Base-by-base conservation (phyloP, 441 rosid species). In the Capsella rubella region DNA sequence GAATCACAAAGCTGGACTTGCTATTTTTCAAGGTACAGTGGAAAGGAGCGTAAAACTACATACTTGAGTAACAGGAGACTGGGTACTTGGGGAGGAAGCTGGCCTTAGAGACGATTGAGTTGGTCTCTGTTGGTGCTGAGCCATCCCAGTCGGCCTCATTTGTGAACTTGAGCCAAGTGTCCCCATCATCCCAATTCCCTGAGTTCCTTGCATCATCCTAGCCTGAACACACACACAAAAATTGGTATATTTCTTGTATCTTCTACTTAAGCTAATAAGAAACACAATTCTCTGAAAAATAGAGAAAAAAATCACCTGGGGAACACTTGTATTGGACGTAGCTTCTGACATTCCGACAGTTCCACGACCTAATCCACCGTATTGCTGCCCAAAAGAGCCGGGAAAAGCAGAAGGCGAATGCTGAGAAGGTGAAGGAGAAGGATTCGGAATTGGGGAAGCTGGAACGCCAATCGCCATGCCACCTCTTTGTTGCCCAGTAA, bases 91-190 rank as follows among this genome's bases (percentile, higher is more conserved):
- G 64, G 95, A 81, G 51, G 91, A 69, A 49, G 81, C 68, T 25
- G 91, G 86, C 67, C 95, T 85, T 56, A 87, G 67, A 72, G 95
- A 66, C 51, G 91, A 81, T 42, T 80, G 97, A 72, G 78, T 42
- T 16, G 97, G 92, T 68, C 96, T 91, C 80, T 81, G 93, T 68
- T 82, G 97, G 76, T 87, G 94, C 68, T 81, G 89, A 78, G 86
- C 72, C 81, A 89, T 81, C 40, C 89, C 98, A 82, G 80, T 81
- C 10, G 96, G 90, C 58, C 96, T 84, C 82, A 91, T 72, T 74
- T 85, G 88, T 25, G 95, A 81, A 67, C 83, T 81, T 1, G 97
- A 84, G 74, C 85, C 85, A 73, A 88, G 64, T 8, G 95, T 76
- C 27, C 92, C 87, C 72, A 85, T 84, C 85, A 77, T 83, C 65